Conservation (phyloP, 371 early-diverging fungal genomes). For the Mortierella sp. region DNA sequence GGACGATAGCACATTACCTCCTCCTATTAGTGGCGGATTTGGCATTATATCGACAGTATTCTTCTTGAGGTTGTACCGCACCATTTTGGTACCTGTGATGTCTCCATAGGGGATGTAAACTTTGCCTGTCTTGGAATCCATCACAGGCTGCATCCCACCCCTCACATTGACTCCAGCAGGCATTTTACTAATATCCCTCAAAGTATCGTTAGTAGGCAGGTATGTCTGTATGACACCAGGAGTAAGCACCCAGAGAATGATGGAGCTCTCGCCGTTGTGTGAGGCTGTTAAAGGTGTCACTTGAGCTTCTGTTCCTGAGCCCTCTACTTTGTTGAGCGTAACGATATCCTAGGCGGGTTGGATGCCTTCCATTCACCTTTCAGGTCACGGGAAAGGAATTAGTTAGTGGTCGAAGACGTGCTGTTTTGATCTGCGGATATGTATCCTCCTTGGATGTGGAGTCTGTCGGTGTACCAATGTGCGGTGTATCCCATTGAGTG, state of each 20-base stretch:
- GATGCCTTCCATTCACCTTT: background rate
- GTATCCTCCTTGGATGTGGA: background rate
- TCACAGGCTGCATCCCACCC: background rate
- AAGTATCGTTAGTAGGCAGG: background rate
- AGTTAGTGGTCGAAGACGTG: background rate
- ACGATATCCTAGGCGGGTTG: background rate
- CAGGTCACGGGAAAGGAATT: background rate
- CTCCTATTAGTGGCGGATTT: background rate
- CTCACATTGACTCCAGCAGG: background rate
- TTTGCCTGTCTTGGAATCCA: background rate
- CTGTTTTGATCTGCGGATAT: background rate
- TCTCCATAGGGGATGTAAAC: background rate
- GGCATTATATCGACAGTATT: background rate
- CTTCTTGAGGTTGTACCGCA: background rate
- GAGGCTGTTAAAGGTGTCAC: background rate
- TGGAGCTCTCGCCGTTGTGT: background rate
- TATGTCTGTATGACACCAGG: background rate
- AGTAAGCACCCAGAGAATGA: background rate
- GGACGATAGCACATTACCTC: background rate
- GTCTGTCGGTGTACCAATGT: background rate
- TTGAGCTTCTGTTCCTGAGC: too few species aligned
- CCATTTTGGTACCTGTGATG: background rate
- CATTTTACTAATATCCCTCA: background rate
- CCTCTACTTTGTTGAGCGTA: background rate
- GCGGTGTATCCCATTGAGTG: background rate